These are phyloP conservation scores for Lepidium sativum DNA, from an alignment of 345 rosid genomes.

Conservation along the genomic window DNA sequence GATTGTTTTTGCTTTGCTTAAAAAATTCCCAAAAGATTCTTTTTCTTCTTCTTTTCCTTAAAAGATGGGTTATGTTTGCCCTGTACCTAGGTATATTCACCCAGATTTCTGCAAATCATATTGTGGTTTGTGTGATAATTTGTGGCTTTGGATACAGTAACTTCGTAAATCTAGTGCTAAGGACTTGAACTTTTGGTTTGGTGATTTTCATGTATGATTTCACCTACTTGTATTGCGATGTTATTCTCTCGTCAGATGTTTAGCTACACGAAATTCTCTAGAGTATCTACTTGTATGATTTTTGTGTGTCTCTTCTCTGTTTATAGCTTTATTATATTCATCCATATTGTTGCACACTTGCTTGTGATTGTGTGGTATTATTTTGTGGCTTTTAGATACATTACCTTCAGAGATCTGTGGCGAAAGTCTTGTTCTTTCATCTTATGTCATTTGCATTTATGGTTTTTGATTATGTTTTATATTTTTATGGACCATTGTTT, in stretches of 20 bases:
- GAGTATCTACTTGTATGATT: neutral
- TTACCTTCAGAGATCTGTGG: neutral
- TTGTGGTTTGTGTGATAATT: neutral
- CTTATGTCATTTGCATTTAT: too few species aligned
- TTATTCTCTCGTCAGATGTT: neutral
- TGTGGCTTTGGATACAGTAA: neutral
- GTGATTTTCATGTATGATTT: constrained; percentile 11
- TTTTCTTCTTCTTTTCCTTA: too few species aligned
- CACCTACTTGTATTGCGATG: neutral
- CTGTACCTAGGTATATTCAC: neutral
- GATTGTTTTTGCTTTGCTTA: too few species aligned
- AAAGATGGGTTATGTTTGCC: neutral
- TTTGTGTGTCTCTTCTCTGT: neutral
- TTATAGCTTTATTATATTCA: too few species aligned
- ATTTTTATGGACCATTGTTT: too few species aligned
- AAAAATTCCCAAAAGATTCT: neutral
- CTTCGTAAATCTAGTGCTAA: neutral
- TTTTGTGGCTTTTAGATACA: neutral
- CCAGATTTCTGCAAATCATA: neutral
- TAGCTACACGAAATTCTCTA: neutral
- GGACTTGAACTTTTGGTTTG: neutral
- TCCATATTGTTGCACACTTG: neutral
- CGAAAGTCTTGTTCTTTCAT: too few species aligned
- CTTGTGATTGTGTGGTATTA: neutral
- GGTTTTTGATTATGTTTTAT: too few species aligned